phyloP scores from a whole-genome alignment of 2,329 filamentous ascomycete species.

The Aureobasidium sp. region DNA sequence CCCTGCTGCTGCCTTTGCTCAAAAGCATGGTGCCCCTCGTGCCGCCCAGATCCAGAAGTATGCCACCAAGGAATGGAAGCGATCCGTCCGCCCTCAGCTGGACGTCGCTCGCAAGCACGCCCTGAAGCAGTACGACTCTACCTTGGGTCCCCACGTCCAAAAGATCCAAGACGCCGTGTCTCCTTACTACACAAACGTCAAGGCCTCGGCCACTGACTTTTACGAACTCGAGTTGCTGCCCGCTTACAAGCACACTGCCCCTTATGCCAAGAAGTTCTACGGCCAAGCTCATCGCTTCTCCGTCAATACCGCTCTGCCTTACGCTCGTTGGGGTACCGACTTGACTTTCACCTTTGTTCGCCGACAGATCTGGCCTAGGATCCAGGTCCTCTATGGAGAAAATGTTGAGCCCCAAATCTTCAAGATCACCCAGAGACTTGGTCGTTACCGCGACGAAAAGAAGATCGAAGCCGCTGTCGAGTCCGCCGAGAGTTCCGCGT shows the following conservation, averaged over 20 bases:
- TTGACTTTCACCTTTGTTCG: conserved; percentile 63
- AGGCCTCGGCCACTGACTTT: conserved; percentile 54
- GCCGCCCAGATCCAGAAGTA: conserved; percentile 60
- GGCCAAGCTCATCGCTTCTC: conserved; percentile 57
- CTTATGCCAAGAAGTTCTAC: conserved; percentile 65
- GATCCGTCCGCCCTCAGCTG: conserved; percentile 66
- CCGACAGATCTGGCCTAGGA: conserved; percentile 68
- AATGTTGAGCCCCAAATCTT: conserved; percentile 94
- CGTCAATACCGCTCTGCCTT: conserved; percentile 62
- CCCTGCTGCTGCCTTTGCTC: conserved; percentile 57
- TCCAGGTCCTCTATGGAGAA: conserved; percentile 73
- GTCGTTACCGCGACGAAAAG: conserved; percentile 60
- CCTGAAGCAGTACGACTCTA: conserved; percentile 58
- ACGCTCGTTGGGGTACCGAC: conserved; percentile 61
- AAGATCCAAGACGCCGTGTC: conserved; percentile 48
- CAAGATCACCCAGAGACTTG: conserved; percentile 83
- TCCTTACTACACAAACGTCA: conserved; percentile 66
- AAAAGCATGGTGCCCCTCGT: conserved; percentile 66
- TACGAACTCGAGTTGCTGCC: conserved; percentile 69
- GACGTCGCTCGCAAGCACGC: conserved; percentile 53
- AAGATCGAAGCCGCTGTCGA: conserved; percentile 52
- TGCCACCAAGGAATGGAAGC: conserved; percentile 66
- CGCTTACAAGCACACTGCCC: conserved; percentile 62
- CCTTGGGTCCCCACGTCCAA: conserved; percentile 65
- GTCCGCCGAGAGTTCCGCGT: conserved; percentile 37